Percentiles rank a stretch among this genome's conserved stretches.
Evolutionary conservation across 2,329 filamentous ascomycete species (phyloP).

Genomic region (Elsinoe ampelina): DNA sequence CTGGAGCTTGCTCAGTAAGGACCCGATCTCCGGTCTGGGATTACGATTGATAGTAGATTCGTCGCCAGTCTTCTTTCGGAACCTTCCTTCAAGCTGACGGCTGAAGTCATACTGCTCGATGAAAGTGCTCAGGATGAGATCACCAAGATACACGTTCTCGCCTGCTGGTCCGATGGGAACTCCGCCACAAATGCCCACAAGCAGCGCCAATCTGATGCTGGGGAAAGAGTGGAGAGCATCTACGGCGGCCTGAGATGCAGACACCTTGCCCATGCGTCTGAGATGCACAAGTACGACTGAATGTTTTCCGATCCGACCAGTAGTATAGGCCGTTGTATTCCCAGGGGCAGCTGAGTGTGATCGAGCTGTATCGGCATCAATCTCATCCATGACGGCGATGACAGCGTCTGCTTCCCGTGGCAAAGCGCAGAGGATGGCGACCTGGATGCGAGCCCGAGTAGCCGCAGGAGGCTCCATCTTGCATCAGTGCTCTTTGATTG

Average conservation of each 20-base stretch:
- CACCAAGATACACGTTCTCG: conserved; percentile 21
- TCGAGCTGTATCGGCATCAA: not conserved
- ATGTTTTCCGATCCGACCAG: not conserved
- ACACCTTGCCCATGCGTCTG: conserved; percentile 16
- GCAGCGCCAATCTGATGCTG: conserved; percentile 17
- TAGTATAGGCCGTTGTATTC: not conserved
- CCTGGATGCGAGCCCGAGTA: conserved; percentile 1
- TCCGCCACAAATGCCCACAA: conserved; percentile 21
- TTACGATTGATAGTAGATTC: conserved; percentile 14
- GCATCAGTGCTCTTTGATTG: not conserved
- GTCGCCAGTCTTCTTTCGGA: conserved; percentile 19
- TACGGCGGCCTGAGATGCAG: conserved; percentile 15
- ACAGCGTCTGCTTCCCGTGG: conserved; percentile 17
- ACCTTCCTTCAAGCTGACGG: conserved; percentile 20
- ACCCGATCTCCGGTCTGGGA: not conserved
- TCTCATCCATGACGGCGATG: conserved; percentile 15
- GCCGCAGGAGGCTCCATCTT: not conserved
- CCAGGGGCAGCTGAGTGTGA: conserved; percentile 12
- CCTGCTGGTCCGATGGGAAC: not conserved
- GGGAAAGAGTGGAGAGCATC: conserved; percentile 17
- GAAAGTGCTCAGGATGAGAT: conserved; percentile 25
- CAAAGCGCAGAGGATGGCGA: conserved; percentile 20
- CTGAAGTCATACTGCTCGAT: conserved; percentile 27
- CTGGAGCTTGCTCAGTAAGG: not conserved
- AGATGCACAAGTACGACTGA: conserved; percentile 17